These are phyloP conservation scores for Colletotrichum noveboracense DNA, from an alignment of 2,329 filamentous ascomycete genomes.

Conservation along the genomic window DNA sequence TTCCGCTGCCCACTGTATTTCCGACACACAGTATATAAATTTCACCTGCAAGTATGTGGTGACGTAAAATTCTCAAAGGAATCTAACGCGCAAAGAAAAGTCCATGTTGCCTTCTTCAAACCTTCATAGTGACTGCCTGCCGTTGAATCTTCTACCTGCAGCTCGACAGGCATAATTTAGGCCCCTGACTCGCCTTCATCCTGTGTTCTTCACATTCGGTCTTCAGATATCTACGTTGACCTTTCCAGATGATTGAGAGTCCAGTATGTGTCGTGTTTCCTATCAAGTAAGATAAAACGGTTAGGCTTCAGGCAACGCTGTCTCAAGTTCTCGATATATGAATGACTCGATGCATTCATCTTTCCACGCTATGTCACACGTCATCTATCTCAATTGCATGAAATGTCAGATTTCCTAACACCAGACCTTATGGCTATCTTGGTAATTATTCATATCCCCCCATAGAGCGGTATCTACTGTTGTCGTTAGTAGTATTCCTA, in stretches of 20 bases:
- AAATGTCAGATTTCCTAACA: no score
- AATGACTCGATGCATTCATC: not conserved
- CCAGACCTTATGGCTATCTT: no score
- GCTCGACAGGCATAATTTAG: not conserved
- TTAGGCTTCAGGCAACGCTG: not conserved
- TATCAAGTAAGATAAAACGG: not conserved
- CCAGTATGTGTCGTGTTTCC: not conserved
- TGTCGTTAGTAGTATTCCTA: not conserved
- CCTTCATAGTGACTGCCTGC: not conserved
- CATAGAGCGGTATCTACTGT: not conserved
- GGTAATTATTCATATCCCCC: not conserved
- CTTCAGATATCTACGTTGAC: not conserved
- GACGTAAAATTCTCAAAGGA: not conserved
- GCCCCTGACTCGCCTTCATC: not conserved
- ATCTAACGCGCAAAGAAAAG: not conserved
- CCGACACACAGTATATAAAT: not conserved
- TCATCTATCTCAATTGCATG: not conserved
- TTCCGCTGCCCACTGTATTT: not conserved
- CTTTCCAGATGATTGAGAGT: not conserved
- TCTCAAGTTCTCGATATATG: not conserved
- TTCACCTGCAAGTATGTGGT: not conserved
- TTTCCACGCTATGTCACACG: accelerated
- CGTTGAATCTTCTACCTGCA: not conserved
- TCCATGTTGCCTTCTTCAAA: not conserved
- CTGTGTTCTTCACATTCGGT: accelerated